Evolutionary conservation across 2,329 filamentous ascomycete genomes (phyloP).

Genomic region (Arachnomyces sp.): DNA sequence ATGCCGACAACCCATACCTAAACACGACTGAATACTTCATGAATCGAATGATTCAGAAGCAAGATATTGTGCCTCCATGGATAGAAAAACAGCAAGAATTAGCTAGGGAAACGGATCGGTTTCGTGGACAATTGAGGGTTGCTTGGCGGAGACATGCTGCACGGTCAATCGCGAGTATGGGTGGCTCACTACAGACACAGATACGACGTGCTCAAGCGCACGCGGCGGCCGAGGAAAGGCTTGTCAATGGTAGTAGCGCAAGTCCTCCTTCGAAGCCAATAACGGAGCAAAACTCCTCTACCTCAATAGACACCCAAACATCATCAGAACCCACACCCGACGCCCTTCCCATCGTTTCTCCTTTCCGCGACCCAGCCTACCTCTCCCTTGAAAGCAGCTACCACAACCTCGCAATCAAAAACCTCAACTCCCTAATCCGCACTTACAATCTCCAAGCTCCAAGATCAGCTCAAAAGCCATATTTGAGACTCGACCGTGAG

Average conservation of each 20-base stretch:
- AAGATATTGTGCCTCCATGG: conserved; percentile 94
- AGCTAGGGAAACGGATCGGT: conserved; percentile 58
- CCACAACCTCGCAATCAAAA: conserved; percentile 64
- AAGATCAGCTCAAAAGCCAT: conserved; percentile 84
- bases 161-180: conserved; percentile 66
- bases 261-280: conserved; percentile 37
- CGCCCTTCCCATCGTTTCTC: conserved; percentile 40
- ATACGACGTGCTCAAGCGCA: conserved; percentile 64
- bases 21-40: conserved; percentile 97
- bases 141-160: conserved; percentile 84
- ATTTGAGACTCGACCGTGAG: conserved; percentile 77
- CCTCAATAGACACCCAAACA: conserved; percentile 5
- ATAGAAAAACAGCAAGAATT: conserved; percentile 98
- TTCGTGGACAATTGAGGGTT: conserved; percentile 64
- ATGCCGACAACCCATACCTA: conserved; percentile 79
- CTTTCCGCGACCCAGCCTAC: conserved; percentile 75
- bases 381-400: conserved; percentile 66
- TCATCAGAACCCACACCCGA: conserved; percentile 5
- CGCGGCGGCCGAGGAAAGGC: conserved; percentile 60
- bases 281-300: not conserved
- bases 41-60: conserved; percentile 96
- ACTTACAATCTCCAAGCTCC: conserved; percentile 96
- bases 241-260: conserved; percentile 36
- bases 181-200: conserved; percentile 67
- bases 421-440: conserved; percentile 71